Conservation (phyloP, 257 asterid species). For the Petunia secreta region DNA sequence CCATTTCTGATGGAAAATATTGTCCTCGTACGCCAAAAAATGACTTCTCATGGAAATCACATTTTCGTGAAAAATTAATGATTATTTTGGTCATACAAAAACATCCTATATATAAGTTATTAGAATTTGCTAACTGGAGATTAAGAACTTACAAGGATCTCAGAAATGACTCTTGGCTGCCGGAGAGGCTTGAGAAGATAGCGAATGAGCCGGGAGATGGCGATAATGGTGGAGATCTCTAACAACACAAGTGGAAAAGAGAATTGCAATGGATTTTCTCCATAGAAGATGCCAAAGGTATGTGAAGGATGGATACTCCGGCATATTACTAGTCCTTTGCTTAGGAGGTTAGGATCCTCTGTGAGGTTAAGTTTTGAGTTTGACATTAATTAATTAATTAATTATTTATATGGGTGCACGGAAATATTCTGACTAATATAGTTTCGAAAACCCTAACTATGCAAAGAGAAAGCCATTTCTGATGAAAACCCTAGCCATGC, state of each 20-base stretch:
- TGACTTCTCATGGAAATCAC: neutral
- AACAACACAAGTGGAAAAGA: constrained; percentile 59
- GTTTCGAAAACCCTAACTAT: neutral
- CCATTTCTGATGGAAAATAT: neutral
- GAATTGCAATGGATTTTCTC: constrained; percentile 64
- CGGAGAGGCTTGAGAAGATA: constrained; percentile 71
- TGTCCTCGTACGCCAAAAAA: neutral
- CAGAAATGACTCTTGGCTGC: constrained; percentile 66
- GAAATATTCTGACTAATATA: too few species aligned
- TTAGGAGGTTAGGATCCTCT: neutral
- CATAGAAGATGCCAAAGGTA: constrained; percentile 75
- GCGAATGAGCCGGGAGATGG: constrained; percentile 48
- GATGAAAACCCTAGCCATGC: neutral
- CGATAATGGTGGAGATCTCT: constrained; percentile 39
- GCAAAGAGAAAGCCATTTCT: neutral
- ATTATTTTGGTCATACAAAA: neutral
- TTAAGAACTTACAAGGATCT: constrained; percentile 67
- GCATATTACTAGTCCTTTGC: constrained; percentile 41
- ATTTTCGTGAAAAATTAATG: neutral
- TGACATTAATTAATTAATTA: neutral
- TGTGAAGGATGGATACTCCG: constrained; percentile 32
- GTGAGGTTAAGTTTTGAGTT: neutral
- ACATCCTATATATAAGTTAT: too few species aligned
- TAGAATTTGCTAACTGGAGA: neutral
- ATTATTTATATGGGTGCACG: too few species aligned